Evolutionary conservation across 1,284 basidiomycete genomes (phyloP).

Genomic region (Ustilago esculenta): DNA sequence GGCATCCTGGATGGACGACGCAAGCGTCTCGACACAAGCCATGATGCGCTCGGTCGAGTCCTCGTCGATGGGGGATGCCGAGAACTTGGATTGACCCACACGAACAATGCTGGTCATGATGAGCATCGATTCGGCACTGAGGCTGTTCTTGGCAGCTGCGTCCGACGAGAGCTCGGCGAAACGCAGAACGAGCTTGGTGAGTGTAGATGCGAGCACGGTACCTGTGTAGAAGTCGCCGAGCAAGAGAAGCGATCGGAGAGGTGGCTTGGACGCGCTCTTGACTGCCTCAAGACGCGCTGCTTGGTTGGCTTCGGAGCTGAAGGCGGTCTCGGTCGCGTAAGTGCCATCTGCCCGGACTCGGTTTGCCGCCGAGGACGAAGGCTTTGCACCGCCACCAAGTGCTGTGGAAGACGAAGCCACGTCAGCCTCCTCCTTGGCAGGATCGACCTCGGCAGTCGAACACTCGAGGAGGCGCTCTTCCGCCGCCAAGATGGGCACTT

Average conservation of each 20-base stretch:
- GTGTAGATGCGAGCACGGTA: conserved; percentile 83
- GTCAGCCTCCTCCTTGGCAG: conserved; percentile 32
- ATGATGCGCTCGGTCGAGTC: conserved; percentile 96
- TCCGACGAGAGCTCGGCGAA: conserved; percentile 75
- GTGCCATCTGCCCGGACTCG: conserved; percentile 93
- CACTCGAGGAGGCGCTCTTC: conserved; percentile 68
- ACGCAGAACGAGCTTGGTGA: conserved; percentile 91
- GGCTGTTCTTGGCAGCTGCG: conserved; percentile 71
- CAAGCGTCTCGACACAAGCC: conserved; percentile 93
- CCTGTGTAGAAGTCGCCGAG: conserved; percentile 98
- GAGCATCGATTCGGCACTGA: conserved; percentile 95
- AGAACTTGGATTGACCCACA: conserved; percentile 95
- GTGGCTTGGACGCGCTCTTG: conserved; percentile 87
- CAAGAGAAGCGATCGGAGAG: conserved; percentile 88
- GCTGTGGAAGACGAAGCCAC: conserved; percentile 28
- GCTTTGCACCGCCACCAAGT: conserved; percentile 60
- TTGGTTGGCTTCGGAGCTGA: conserved; percentile 75
- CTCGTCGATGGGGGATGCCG: conserved; percentile 92
- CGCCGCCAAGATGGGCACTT: conserved; percentile 89
- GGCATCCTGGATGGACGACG: conserved; percentile 61
- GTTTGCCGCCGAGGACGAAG: conserved; percentile 70
- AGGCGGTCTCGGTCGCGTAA: conserved; percentile 96
- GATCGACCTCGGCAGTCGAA: conserved; percentile 45
- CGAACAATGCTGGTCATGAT: conserved; percentile 98
- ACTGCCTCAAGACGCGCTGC: conserved; percentile 78